Base-by-base conservation (phyloP, 2,329 filamentous ascomycete species). In the Mariannaea elegans region DNA sequence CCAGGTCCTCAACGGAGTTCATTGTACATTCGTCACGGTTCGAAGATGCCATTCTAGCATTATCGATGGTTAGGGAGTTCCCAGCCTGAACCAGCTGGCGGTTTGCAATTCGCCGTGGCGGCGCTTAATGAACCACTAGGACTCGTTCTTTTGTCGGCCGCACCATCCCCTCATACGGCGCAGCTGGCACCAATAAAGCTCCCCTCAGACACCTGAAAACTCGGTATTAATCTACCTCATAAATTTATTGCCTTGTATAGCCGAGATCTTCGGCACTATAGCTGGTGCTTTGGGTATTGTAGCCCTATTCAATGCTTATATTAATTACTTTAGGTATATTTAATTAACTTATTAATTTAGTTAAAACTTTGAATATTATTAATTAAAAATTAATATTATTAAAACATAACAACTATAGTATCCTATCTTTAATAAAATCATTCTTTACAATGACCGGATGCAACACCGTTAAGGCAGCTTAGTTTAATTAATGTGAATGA, bases 271-370 rank as follows among this genome's bases (percentile, higher is more conserved):
- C 42, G 56, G 67, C 16, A 47, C 53, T 3, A 62, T 71, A 12
- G 51, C 72, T 16, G 66, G 75, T n/a, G 75, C 70, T 1, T 60
- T 77, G 7, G 73, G 74, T 38, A 56, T 80, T 2, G 76, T 75
- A 18, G 60, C 66, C 2, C 57, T 75, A 12, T 79, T 80, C 44
- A 76, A 73, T 41, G 71, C 71, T 55, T 77, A 73, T 42, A 69
- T 81, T 36, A 70, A 75, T 12, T 31, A 12, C 27, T 31, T 31
- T n/a, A n/a, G n/a, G n/a, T n/a, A n/a, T n/a, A n/a, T n/a, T n/a
- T n/a, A n/a, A n/a, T n/a, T n/a, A n/a, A n/a, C n/a, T n/a, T n/a
- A n/a, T n/a, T n/a, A n/a, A n/a, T n/a, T n/a, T n/a, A n/a, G n/a
- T n/a, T n/a, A n/a, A n/a, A n/a, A n/a, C n/a, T n/a, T n/a, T n/a